Percentiles rank a stretch among this genome's conserved stretches.
These are phyloP conservation scores for Taphrina deformans DNA, from an alignment of 1,139 yeast species.

Conservation along the genomic window DNA sequence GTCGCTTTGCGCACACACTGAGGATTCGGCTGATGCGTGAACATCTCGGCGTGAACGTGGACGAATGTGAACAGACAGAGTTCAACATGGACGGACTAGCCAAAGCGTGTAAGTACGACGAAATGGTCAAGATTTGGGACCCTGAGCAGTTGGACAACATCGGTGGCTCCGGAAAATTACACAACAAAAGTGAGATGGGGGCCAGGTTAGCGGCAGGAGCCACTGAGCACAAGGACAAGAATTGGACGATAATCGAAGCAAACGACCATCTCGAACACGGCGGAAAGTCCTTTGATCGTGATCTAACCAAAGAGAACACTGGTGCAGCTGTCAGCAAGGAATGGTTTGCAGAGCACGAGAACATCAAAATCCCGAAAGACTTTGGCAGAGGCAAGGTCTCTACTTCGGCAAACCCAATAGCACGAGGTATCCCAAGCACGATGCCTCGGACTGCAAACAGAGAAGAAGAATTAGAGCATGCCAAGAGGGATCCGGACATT, in stretches of 20 bases:
- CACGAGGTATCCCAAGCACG: conserved; percentile 25
- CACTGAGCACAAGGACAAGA: conserved; percentile 14
- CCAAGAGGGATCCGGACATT: conserved; percentile 32
- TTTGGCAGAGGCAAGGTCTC: conserved; percentile 30
- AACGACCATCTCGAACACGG: conserved; percentile 12
- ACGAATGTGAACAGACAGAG: conserved; percentile 79
- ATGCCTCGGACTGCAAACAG: conserved; percentile 18
- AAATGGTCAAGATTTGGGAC: conserved; percentile 19
- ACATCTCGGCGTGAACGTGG: conserved; percentile 91
- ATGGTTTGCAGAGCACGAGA: conserved; percentile 23
- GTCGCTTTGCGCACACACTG: conserved; percentile 83
- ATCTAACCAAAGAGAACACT: neutral
- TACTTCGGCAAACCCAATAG: conserved; percentile 32
- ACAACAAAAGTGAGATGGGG: conserved; percentile 5
- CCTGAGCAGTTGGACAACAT: conserved; percentile 11
- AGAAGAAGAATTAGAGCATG: conserved; percentile 30
- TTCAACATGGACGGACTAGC: conserved; percentile 52
- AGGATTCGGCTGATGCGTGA: conserved; percentile 93
- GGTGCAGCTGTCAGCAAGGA: neutral
- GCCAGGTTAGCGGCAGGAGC: conserved; percentile 19
- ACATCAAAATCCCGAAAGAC: conserved; percentile 12
- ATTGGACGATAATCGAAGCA: conserved; percentile 29
- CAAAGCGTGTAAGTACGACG: conserved; percentile 41
- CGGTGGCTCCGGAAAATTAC: conserved; percentile 4
- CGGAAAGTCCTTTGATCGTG: conserved; percentile 12